Conservation (phyloP, 495 filamentous ascomycete genomes). For the Xylaria grammica region DNA sequence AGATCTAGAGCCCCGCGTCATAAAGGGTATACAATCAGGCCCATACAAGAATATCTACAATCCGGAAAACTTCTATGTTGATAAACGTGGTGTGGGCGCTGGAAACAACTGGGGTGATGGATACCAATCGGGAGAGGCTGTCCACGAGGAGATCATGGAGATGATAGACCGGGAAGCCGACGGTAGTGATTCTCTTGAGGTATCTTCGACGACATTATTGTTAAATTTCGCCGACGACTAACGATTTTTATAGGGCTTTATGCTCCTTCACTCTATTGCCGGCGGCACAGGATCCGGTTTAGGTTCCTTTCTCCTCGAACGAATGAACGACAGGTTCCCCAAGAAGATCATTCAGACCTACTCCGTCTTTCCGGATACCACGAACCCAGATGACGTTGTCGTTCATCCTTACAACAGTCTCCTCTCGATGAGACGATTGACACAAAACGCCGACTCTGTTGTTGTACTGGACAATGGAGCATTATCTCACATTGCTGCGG, state of each 20-base stretch:
- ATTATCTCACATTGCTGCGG: slow-evolving; percentile 89
- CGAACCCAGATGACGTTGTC: slow-evolving; percentile 83
- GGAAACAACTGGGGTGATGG: slow-evolving; percentile 98
- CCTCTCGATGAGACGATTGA: slow-evolving; percentile 85
- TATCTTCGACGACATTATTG: slow-evolving; percentile 29
- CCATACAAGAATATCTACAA: slow-evolving; percentile 99
- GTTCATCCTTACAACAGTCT: slow-evolving; percentile 98
- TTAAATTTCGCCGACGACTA: neutral
- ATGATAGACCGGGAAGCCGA: slow-evolving; percentile 99
- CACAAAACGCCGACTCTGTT: slow-evolving; percentile 96
- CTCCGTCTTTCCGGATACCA: slow-evolving; percentile 94
- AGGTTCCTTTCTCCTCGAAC: slow-evolving; percentile 92
- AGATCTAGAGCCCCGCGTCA: slow-evolving; percentile 92
- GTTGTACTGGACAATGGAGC: slow-evolving; percentile 98
- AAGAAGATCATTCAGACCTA: slow-evolving; percentile 99
- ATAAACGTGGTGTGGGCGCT: slow-evolving; percentile 87
- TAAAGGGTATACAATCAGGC: slow-evolving; percentile 88
- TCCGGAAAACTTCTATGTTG: slow-evolving; percentile 96
- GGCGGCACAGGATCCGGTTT: slow-evolving; percentile 95
- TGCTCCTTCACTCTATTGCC: slow-evolving; percentile 97
- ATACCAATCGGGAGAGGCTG: slow-evolving; percentile 86
- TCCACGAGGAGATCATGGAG: slow-evolving; percentile 97
- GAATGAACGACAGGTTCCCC: slow-evolving; percentile 95
- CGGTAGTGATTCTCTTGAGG: slow-evolving; percentile 94
- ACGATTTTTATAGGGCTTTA: slow-evolving; percentile 74